Percentiles rank a stretch among this genome's conserved stretches.
These are phyloP conservation scores for Aspergillus sp. DNA, from an alignment of 2,329 filamentous ascomycete genomes.

Conservation along the genomic window DNA sequence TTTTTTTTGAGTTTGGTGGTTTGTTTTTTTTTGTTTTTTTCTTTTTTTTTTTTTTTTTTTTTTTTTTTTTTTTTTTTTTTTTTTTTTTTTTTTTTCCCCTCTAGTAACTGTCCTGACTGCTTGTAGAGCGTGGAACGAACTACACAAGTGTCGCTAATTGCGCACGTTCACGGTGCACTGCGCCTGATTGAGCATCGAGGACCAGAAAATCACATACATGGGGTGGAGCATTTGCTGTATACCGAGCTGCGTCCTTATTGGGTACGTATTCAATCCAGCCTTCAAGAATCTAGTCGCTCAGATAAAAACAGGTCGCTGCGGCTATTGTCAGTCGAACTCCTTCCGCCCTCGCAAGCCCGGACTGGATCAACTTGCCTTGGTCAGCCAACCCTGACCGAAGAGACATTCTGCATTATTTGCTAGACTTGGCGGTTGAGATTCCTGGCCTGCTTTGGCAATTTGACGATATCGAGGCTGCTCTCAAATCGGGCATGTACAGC, in stretches of 20 bases:
- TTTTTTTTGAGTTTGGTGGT: too few relatives aligned
- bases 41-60: too few relatives aligned
- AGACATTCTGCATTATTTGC: constrained; percentile 39
- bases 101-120: background rate
- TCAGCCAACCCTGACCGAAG: constrained; percentile 38
- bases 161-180: constrained; percentile 39
- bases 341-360: constrained; percentile 38
- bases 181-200: constrained; percentile 42
- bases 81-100: too few relatives aligned
- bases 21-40: too few relatives aligned
- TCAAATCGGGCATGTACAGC: constrained; percentile 26
- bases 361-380: constrained; percentile 45
- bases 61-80: too few relatives aligned
- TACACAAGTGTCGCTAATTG: constrained; percentile 32
- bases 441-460: constrained; percentile 34
- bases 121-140: constrained; percentile 40
- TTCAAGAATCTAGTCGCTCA: background rate
- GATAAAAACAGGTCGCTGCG: constrained; percentile 29
- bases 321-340: constrained; percentile 34
- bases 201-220: constrained; percentile 42
- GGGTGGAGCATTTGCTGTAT: constrained; percentile 42
- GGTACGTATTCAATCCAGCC: constrained; percentile 26
- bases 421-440: constrained; percentile 40
- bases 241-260: constrained; percentile 43
- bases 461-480: constrained; percentile 31